Base-by-base conservation (phyloP, 176 grass and related monocot genomes). In the Dactylis glomerata region DNA sequence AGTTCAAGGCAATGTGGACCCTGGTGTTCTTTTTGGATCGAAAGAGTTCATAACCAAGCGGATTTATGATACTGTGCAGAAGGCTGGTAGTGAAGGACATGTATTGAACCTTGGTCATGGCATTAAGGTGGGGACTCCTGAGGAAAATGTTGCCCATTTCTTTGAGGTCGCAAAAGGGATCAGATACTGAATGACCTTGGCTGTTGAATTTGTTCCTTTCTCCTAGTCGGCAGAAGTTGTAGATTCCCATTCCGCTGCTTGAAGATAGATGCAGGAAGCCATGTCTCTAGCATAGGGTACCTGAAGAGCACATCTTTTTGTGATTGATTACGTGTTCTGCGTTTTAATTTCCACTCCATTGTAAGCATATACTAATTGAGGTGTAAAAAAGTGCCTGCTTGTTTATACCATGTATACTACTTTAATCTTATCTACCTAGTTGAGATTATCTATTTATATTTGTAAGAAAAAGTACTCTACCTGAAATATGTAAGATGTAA, bases 71-170 rank as follows among this genome's bases (percentile, higher is more conserved):
- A 98, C 96, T 10, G 96, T 98, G 62, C 88, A 90, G 68, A 98
- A 95, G 84, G 96, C 96, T 73, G 96, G 96, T 65, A 93, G 65
- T 75, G 24, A 70, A 73, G 91, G 87, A 46, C 96, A 98, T 82
- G 89, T 98, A 52, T 65, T 98, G 83, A 98, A 98, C 86, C 93
- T 98, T 82, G 96, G 96, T 15, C 96, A 98, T 89, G 96, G 96
- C 47, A 98, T 98, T 83, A 87, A 89, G 54, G 96, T 98, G 24
- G 96, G 96, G 58, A 98, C 96, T 45, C 96, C 93, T 2, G 96
- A 98, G 73, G 96, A 98, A 86, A 98, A 95, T 82, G 96, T 98
- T 75, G 96, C 93, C 27, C 93, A 98, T 87, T 98, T 98, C 79
- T 98, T 98, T 61, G 87, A 98, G 89, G 91, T 98, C 50, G 96